Evolutionary conservation across 768 basidiomycete species (phyloP).

Genomic region (Termitomyces sp.): DNA sequence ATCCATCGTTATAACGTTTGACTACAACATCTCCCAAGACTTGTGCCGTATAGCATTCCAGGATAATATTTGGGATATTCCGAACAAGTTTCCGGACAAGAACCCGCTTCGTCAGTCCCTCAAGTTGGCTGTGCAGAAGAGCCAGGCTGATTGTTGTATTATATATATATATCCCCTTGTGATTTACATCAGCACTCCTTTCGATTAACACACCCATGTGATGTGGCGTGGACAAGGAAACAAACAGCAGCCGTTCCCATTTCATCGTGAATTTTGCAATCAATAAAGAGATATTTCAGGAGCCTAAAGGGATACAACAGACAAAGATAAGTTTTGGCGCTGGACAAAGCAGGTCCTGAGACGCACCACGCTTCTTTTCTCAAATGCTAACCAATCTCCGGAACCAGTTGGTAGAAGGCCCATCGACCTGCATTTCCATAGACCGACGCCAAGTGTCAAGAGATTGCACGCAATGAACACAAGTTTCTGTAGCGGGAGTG

Average conservation of each 20-base stretch:
- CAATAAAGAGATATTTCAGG: slow-evolving; percentile 14
- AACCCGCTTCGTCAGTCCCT: no score
- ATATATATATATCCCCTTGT: no score
- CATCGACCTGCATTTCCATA: slow-evolving; percentile 95
- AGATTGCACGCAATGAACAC: slow-evolving; percentile 72
- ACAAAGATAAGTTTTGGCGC: not conserved
- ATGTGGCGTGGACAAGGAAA: not conserved
- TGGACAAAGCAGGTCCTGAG: not conserved
- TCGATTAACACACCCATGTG: no score
- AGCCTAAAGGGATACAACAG: slow-evolving; percentile 1
- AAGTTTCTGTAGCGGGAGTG: slow-evolving; percentile 67
- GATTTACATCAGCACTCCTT: no score
- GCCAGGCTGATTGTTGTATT: no score
- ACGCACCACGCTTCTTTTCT: slow-evolving; percentile 70
- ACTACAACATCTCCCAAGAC: not conserved
- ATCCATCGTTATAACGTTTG: not conserved
- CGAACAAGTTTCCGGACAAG: no score
- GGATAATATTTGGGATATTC: not conserved
- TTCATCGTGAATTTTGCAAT: not conserved
- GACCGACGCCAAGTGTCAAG: slow-evolving; percentile 74
- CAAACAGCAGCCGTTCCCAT: no score
- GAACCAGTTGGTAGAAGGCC: slow-evolving; percentile 88
- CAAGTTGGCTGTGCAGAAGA: no score
- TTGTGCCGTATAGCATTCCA: no score
- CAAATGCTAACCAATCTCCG: slow-evolving; percentile 94